Conservation (phyloP, 306 rosid species). For the Castanopsis chinensis region DNA sequence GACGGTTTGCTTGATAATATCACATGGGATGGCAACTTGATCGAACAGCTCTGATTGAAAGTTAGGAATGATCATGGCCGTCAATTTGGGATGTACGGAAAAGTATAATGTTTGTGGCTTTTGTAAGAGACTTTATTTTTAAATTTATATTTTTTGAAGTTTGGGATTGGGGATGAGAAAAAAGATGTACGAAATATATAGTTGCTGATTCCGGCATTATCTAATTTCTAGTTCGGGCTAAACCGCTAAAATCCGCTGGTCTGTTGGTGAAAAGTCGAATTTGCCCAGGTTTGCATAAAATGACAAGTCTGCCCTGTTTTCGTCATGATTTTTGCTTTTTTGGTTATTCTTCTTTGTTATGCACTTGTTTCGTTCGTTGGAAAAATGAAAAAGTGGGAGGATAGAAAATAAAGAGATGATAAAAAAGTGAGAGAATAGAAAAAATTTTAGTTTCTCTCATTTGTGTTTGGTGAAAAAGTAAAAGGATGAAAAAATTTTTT, state of each 20-base stretch:
- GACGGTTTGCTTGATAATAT: constrained; percentile 21
- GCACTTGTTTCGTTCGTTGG: no score
- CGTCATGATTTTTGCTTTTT: no score
- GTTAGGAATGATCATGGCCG: constrained; percentile 24
- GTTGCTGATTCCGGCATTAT: constrained; percentile 12
- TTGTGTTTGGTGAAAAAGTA: no score
- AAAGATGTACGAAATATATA: neutral
- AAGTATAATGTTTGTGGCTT: constrained; percentile 43
- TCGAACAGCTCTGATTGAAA: constrained; percentile 36
- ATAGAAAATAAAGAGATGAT: no score
- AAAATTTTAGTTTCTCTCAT: no score
- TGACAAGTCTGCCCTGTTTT: no score
- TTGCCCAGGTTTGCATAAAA: neutral
- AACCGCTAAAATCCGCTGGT: constrained; percentile 5
- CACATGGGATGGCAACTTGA: neutral
- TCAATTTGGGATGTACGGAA: constrained; percentile 17
- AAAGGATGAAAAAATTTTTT: no score
- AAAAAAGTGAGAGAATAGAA: no score
- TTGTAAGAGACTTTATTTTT: constrained; percentile 15
- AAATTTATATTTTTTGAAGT: neutral
- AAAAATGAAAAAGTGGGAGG: no score
- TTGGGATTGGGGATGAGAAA: neutral
- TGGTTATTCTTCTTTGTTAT: neutral
- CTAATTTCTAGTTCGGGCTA: neutral
- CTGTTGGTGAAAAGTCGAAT: neutral